Base-by-base conservation (phyloP, 2,329 filamentous ascomycete genomes). In the Coniosporium tulheliwenetii region DNA sequence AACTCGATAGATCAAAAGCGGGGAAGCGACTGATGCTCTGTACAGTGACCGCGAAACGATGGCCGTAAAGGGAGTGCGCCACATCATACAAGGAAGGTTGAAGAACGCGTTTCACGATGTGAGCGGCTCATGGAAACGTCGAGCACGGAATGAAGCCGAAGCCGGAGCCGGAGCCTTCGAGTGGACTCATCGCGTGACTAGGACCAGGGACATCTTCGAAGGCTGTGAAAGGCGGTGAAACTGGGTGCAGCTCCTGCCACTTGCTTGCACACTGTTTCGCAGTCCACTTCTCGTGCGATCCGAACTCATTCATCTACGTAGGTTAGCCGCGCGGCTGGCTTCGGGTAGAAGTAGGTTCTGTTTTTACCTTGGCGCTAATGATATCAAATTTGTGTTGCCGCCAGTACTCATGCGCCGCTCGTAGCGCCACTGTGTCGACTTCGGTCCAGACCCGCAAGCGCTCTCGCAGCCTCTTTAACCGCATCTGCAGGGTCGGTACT, bases 401-500 rank as follows among this genome's bases (percentile, higher is more conserved):
- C 66, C 66, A 72, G 51, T 69, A 69, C 46, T 71, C 67, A 48
- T 68, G 61, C 30, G 69, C 69, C 51, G 62, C 56, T 41, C 61
- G 62, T 29, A 72, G 55, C 10, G 68, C 68, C 44, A 62, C 57
- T 36, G 70, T 51, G 43, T 73, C 69, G 13, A 56, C 52, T n/a
- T 70, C 66, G 15, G 62, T 65, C 69, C 69, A 73, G 1, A 63
- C 56, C 15, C 69, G 62, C 52, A 69, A 62, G 37, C 65, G 61
- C 48, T 71, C 67, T 13, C 65, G 57, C 32, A 72, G 54, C 32
- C 69, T 59, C 51, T 70, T 71, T 47, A 68, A 62, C 14, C 67
- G 65, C 69, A 73, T 73, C 48, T 73, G 69, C 30, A 73, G 54
- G 7, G 68, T 66, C 3, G 69, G 66, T 38, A 71, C 66, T 45